Percentiles rank a stretch among this genome's conserved stretches.
Conservation (phyloP, 2,329 filamentous ascomycete species). For the Calonectria montana region DNA sequence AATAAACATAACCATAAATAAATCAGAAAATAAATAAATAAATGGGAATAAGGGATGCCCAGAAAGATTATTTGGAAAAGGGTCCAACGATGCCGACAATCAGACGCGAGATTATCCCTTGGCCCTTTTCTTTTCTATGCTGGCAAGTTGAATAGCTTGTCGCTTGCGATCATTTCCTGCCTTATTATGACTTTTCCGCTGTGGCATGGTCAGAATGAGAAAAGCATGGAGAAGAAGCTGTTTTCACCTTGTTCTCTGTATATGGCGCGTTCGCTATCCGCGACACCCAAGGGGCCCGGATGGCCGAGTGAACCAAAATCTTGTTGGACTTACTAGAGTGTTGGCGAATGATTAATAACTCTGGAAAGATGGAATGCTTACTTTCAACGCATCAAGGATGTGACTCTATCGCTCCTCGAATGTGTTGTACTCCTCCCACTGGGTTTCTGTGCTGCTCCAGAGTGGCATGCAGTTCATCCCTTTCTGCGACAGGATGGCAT, state of each 20-base stretch:
- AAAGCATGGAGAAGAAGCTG: too few relatives aligned
- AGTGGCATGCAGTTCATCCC: conserved; percentile 34
- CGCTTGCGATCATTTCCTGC: conserved; percentile 39
- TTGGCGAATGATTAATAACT: too few relatives aligned
- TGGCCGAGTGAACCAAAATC: conserved; percentile 38
- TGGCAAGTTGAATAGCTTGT: conserved; percentile 24
- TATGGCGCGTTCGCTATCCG: conserved; percentile 35
- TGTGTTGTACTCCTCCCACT: conserved; percentile 38
- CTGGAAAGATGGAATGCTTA: background rate
- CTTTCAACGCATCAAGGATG: conserved; percentile 37
- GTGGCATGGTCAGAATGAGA: background rate
- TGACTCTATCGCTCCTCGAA: conserved; percentile 40
- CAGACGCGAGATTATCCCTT: background rate
- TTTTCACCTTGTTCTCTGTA: conserved; percentile 34
- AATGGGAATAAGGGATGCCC: background rate
- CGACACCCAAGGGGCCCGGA: conserved; percentile 35
- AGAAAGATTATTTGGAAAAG: too few relatives aligned
- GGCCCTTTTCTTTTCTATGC: conserved; percentile 21
- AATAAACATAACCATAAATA: too few relatives aligned
- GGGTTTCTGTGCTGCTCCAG: conserved; percentile 37
- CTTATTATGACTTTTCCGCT: conserved; percentile 40
- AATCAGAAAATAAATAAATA: too few relatives aligned
- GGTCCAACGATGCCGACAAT: background rate
- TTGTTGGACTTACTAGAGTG: conserved; percentile 26
- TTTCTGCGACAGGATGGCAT: conserved; percentile 32